Evolutionary conservation across 768 basidiomycete genomes (phyloP), one percentile per base, ranked within the genome.

Genomic region (Trametes cubensis): DNA sequence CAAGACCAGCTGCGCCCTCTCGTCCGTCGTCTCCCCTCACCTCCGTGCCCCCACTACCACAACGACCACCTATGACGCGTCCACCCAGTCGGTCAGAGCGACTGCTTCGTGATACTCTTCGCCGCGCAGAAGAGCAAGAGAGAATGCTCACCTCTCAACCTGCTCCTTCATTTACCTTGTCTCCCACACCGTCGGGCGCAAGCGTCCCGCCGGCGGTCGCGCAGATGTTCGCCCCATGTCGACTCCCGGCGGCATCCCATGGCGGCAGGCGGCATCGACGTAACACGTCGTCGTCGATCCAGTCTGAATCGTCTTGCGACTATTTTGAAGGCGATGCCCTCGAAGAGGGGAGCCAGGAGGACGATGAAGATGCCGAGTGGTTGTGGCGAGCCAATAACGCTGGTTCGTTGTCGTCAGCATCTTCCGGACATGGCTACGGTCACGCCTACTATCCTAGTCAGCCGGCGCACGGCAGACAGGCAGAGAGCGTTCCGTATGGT

Each of bases 41-140:
- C 65, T 60, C 53, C 45, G 66, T 67, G 65, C 64, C 54, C 51
- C 65, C 30, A 34, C 65, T 38, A 34, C 66, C 69, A 21, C 58
- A 56, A 51, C 67, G 71, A 21, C 68, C 71, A 49, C 69, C 70
- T 8, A 71, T 72, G 50, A 59, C 71, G 18, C 77, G 80, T 51
- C 78, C 83, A 0, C 74, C 83, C 0, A 81, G 81, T 39, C 78
- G 83, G 58, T 84, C 83, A 4, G 82, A 86, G 67, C 77, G 79
- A 11, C 79, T 87, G 48, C 77, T 87, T 51, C 77, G 85, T 53
- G 80, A 85, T 63, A 80, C 85, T 11, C 79, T 87, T 55, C 72
- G 76, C 28, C 77, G 81, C 49, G 85, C 78, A 66, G 82, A 78
- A 49, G 76, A 77, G 75, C 72, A 77, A 65, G 69, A 75, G 69